Conservation (phyloP, 2,329 filamentous ascomycete genomes). For the Scleromitrula shiraiana region DNA sequence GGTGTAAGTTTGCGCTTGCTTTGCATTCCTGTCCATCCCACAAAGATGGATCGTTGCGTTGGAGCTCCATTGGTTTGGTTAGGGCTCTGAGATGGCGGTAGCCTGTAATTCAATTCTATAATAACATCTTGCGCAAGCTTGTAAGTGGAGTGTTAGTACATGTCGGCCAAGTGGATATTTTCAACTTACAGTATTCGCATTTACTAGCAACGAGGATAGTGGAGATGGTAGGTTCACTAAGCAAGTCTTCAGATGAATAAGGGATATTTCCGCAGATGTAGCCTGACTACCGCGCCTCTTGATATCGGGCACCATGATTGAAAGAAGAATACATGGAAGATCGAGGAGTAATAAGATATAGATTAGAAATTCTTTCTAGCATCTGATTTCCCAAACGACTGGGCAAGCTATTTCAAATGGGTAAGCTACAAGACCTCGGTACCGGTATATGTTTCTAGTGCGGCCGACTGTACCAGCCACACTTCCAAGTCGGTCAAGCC, state of each 20-base stretch:
- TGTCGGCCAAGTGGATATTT: neutral
- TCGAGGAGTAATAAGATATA: neutral
- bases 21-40: constrained; percentile 97
- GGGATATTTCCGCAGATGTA: constrained; percentile 71
- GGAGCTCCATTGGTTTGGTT: constrained; percentile 39
- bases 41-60: constrained; percentile 64
- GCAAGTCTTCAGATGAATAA: constrained; percentile 87
- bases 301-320: constrained; percentile 20
- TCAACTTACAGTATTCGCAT: constrained; percentile 73
- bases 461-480: neutral
- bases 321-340: constrained; percentile 2
- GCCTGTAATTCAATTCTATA: constrained; percentile 77
- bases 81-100: constrained; percentile 41
- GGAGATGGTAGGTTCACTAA: constrained; percentile 85
- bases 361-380: neutral
- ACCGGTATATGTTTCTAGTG: neutral
- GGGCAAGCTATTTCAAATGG: neutral
- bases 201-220: constrained; percentile 76
- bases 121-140: constrained; percentile 93
- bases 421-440: constrained; percentile 8
- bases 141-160: constrained; percentile 1
- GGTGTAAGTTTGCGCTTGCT: constrained; percentile 76
- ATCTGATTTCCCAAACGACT: neutral
- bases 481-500: neutral
- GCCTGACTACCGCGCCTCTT: constrained; percentile 45